Conservation (phyloP, 495 filamentous ascomycete genomes). For the Neurospora discreta region DNA sequence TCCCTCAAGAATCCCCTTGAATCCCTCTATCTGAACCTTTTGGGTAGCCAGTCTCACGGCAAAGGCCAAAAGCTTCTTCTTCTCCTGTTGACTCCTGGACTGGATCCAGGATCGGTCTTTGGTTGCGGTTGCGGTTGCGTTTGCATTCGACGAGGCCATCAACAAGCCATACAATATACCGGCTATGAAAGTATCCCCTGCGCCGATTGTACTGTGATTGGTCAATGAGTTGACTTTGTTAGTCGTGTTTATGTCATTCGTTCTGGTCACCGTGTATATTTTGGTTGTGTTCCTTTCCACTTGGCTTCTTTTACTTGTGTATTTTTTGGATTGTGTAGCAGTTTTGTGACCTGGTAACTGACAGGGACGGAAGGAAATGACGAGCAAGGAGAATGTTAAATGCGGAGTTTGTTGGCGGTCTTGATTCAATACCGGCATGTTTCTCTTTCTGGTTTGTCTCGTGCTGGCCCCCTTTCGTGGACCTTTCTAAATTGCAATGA, state of each 20-base stretch:
- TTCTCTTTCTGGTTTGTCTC: not conserved
- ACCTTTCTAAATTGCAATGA: not conserved
- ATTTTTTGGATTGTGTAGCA: too few species aligned
- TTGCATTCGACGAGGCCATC: slow-evolving; percentile 13
- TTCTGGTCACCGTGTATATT: not conserved
- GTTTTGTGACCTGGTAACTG: too few species aligned
- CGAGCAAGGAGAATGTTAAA: not conserved
- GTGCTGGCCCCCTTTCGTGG: not conserved
- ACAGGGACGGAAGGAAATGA: not conserved
- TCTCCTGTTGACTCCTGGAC: slow-evolving; percentile 35
- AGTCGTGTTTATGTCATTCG: not conserved
- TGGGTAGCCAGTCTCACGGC: slow-evolving; percentile 55
- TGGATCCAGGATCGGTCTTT: not conserved
- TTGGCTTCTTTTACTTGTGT: not conserved
- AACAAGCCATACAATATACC: slow-evolving; percentile 52
- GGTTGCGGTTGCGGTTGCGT: not conserved
- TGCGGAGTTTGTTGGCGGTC: not conserved
- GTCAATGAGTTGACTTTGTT: slow-evolving; percentile 3
- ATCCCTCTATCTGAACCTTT: slow-evolving; percentile 58
- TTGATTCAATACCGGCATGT: not conserved
- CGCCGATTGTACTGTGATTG: slow-evolving; percentile 48
- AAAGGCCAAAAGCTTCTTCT: slow-evolving; percentile 35
- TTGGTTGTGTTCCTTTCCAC: not conserved
- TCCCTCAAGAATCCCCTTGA: slow-evolving; percentile 27
- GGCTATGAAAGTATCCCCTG: slow-evolving; percentile 67